These are phyloP conservation scores for Pseudozyma hubeiensis DNA, from an alignment of 1,284 basidiomycete species.

Conservation along the genomic window DNA sequence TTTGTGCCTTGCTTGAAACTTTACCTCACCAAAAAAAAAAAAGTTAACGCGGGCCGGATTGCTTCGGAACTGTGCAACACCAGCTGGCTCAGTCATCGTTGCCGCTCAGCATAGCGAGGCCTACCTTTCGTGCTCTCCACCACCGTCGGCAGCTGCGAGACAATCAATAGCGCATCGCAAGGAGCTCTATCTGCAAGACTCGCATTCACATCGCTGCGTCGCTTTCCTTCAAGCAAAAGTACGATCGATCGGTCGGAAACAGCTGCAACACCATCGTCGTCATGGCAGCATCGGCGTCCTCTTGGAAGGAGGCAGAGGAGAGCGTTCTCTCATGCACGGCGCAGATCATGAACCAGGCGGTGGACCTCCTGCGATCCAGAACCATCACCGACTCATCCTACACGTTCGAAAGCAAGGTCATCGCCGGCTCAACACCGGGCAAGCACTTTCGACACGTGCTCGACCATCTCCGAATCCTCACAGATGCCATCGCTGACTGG, in stretches of 20 bases:
- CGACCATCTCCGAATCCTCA: slow-evolving; percentile 56
- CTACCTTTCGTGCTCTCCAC: too few species aligned
- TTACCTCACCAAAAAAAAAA: too few species aligned
- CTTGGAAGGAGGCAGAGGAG: slow-evolving; percentile 47
- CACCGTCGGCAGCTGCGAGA: too few species aligned
- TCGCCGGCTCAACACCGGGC: slow-evolving; percentile 53
- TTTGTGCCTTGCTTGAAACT: too few species aligned
- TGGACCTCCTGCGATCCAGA: slow-evolving; percentile 42
- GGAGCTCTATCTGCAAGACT: too few species aligned
- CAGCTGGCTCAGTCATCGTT: too few species aligned
- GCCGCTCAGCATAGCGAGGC: too few species aligned
- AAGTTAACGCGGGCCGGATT: too few species aligned
- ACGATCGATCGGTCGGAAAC: too few species aligned
- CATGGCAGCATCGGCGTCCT: slow-evolving; percentile 20
- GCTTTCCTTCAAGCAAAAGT: background rate
- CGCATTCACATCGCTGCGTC: background rate
- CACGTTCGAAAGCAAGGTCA: slow-evolving; percentile 40
- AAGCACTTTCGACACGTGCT: slow-evolving; percentile 61
- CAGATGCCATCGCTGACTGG: slow-evolving; percentile 49
- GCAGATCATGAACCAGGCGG: slow-evolving; percentile 58
- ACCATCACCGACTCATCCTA: slow-evolving; percentile 41
- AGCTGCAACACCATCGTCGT: background rate
- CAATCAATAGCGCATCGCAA: too few species aligned
- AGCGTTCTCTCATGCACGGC: slow-evolving; percentile 50
- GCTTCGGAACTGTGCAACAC: too few species aligned